Conservation (phyloP, 129 eudicot species). For the Erigeron canadensis region DNA sequence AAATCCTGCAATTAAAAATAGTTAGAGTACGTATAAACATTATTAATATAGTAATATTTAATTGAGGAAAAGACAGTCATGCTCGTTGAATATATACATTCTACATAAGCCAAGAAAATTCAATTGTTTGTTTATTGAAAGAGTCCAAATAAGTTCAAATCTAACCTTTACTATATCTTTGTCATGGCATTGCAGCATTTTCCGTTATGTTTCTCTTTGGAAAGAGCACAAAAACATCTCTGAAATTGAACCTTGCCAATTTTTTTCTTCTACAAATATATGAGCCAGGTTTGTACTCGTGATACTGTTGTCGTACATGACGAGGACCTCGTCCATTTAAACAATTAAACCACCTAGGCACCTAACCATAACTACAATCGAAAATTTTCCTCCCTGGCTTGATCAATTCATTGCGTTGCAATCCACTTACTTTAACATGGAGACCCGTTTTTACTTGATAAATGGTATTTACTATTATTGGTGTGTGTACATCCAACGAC, state of each 20-base stretch:
- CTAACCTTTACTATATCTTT: conserved; percentile 43
- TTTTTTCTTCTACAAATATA: neutral
- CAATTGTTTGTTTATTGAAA: conserved; percentile 45
- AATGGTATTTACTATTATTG: no score
- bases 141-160: conserved; percentile 61
- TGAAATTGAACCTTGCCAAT: neutral
- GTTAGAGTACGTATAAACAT: conserved; percentile 9
- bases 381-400: no score
- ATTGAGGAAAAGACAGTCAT: conserved; percentile 31
- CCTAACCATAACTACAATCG: no score
- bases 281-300: no score
- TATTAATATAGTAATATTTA: conserved; percentile 20
- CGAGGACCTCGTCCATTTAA: no score
- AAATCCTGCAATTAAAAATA: conserved; percentile 15
- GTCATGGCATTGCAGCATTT: conserved; percentile 36
- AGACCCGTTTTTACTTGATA: no score
- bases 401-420: no score
- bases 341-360: no score
- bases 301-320: no score
- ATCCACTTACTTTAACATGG: no score
- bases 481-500: no score
- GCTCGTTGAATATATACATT: conserved; percentile 46
- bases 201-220: conserved; percentile 19
- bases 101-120: conserved; percentile 42
- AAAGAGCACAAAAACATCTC: conserved; percentile 29